Conservation (phyloP, 2,329 filamentous ascomycete genomes). For the Aspergillus tanneri region DNA sequence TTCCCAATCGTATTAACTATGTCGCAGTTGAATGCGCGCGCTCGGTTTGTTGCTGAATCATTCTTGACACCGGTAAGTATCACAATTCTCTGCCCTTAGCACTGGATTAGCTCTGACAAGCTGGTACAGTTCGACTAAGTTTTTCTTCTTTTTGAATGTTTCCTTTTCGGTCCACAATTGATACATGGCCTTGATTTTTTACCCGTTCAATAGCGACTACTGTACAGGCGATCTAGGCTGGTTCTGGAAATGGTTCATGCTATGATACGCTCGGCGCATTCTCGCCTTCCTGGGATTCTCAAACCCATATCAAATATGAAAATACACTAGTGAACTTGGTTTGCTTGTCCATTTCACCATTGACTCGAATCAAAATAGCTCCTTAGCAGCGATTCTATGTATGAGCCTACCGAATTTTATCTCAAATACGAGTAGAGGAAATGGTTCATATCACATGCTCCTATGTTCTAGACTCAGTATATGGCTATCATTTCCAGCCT, state of each 20-base stretch:
- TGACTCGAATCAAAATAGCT: too few relatives aligned
- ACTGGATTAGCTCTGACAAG: slow-evolving; percentile 28
- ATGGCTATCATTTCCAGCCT: too few relatives aligned
- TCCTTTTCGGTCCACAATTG: slow-evolving; percentile 19
- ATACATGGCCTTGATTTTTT: slow-evolving; percentile 20
- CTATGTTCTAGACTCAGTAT: background rate
- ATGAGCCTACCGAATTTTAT: background rate
- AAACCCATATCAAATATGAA: slow-evolving; percentile 7
- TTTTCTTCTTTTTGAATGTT: slow-evolving; percentile 8
- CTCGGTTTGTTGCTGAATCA: slow-evolving; percentile 96
- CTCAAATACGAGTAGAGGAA: background rate
- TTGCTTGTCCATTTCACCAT: background rate
- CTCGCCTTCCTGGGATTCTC: slow-evolving; percentile 16
- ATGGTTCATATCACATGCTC: background rate
- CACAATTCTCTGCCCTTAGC: background rate
- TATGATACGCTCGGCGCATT: slow-evolving; percentile 9
- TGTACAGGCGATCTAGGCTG: slow-evolving; percentile 28
- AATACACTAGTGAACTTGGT: slow-evolving; percentile 7
- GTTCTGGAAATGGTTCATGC: slow-evolving; percentile 18
- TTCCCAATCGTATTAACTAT: slow-evolving; percentile 22
- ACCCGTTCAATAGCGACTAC: slow-evolving; percentile 15
- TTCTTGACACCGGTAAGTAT: slow-evolving; percentile 83
- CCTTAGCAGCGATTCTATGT: background rate
- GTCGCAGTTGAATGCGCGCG: slow-evolving; percentile 82
- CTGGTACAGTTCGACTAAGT: slow-evolving; percentile 23